Evolutionary conservation across 2,329 filamentous ascomycete genomes (phyloP).

Genomic region (Trichoderma arundinaceum): DNA sequence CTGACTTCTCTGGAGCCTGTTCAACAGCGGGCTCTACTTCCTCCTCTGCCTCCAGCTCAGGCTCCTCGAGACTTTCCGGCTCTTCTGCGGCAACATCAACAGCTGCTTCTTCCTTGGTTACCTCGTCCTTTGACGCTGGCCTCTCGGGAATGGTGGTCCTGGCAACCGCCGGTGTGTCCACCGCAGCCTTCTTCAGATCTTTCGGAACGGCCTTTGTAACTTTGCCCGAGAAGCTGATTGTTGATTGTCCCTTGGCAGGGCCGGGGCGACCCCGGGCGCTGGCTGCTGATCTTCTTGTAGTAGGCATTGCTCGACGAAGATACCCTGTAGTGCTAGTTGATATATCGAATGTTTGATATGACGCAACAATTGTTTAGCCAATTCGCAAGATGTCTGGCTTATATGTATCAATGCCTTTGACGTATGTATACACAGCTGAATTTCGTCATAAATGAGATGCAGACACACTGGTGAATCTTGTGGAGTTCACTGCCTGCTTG

Average conservation of each 20-base stretch:
- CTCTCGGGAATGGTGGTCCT: conserved; percentile 43
- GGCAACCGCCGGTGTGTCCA: conserved; percentile 43
- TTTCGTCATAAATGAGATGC: not conserved
- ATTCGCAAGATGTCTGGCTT: not conserved
- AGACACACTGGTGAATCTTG: conserved; percentile 3
- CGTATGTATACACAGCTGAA: not conserved
- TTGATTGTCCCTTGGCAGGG: conserved; percentile 57
- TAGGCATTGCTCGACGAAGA: conserved; percentile 50
- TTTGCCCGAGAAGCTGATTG: conserved; percentile 62
- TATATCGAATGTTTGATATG: not conserved
- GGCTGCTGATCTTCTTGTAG: conserved; percentile 56
- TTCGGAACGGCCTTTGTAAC: conserved; percentile 61
- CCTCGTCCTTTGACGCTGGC: conserved; percentile 33
- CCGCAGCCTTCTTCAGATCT: conserved; percentile 53
- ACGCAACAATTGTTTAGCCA: not conserved
- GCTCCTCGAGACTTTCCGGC: conserved; percentile 31
- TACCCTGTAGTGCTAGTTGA: not conserved
- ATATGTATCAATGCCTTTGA: not conserved
- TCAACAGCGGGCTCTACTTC: conserved; percentile 39
- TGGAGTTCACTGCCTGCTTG: conserved; percentile 10
- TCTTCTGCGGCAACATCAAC: conserved; percentile 34
- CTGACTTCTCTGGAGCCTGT: conserved; percentile 51
- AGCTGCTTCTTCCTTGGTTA: conserved; percentile 18
- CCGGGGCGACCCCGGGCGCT: conserved; percentile 45
- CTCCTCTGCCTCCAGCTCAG: conserved; percentile 34